A percentile compares a stretch with the other conserved stretches of the same genome.
These are phyloP conservation scores for Paramecium primaurelia DNA, from an alignment of 73 alveolate genomes.

Conservation along the genomic window DNA sequence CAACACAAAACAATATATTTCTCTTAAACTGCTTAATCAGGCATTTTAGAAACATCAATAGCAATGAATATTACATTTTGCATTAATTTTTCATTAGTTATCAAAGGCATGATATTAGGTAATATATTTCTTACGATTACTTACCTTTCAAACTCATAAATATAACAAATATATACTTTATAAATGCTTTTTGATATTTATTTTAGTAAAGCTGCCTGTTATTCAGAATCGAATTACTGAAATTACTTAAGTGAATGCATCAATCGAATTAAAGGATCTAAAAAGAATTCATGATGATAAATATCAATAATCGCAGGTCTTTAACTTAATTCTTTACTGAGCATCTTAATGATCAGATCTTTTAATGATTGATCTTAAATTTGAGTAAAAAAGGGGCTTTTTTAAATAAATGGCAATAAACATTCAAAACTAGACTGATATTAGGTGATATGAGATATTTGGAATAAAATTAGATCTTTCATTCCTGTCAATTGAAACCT, in stretches of 20 bases:
- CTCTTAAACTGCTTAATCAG: background rate
- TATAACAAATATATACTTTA: background rate
- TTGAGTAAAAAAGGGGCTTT: background rate
- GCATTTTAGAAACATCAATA: background rate
- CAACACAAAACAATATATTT: background rate
- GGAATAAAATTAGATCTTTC: background rate
- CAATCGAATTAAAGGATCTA: slow-evolving; percentile 3
- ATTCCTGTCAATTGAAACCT: background rate
- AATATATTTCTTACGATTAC: background rate
- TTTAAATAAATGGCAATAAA: background rate
- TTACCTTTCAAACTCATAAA: slow-evolving; percentile 24
- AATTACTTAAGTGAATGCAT: background rate
- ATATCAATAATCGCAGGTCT: background rate
- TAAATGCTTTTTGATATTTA: background rate
- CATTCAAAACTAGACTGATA: slow-evolving; percentile 19
- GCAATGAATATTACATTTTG: background rate
- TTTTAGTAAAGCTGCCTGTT: background rate
- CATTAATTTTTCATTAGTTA: background rate
- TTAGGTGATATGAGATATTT: background rate
- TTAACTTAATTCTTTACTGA: background rate
- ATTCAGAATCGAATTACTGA: background rate
- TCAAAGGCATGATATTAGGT: background rate
- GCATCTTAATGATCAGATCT: background rate
- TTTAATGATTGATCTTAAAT: background rate
- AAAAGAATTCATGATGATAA: slow-evolving; percentile 10